These are phyloP conservation scores for Venturia asperata DNA, from an alignment of 2,329 filamentous ascomycete species.

Conservation along the genomic window DNA sequence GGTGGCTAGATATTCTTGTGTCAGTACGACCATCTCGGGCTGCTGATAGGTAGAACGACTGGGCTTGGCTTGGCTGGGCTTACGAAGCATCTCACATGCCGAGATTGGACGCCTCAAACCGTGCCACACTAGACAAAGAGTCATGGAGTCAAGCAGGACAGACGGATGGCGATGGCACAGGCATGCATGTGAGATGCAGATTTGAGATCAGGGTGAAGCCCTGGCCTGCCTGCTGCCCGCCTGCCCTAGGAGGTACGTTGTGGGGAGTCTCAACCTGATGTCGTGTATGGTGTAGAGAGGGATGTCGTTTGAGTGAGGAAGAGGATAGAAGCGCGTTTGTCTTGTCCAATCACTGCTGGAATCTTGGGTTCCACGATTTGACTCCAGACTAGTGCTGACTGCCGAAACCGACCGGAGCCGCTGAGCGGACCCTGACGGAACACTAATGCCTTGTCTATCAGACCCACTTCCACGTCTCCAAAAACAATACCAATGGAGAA, in stretches of 20 bases:
- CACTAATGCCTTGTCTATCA: no score
- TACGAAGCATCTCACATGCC: neutral
- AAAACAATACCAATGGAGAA: neutral
- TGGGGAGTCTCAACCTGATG: conserved; percentile 1
- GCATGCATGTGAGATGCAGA: neutral
- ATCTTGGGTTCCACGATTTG: no score
- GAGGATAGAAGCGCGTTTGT: neutral
- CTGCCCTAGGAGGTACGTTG: neutral
- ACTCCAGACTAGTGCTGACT: neutral
- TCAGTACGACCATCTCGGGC: neutral
- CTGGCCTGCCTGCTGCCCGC: neutral
- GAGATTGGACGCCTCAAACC: conserved; percentile 1
- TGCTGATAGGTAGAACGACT: neutral
- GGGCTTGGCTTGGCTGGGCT: neutral
- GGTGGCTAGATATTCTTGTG: neutral
- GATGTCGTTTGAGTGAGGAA: neutral
- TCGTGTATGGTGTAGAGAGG: neutral
- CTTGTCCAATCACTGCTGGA: neutral
- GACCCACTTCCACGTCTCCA: no score
- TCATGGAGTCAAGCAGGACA: neutral
- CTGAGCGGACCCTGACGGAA: no score
- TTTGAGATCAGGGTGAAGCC: neutral
- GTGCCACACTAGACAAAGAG: neutral
- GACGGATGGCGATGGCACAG: neutral
- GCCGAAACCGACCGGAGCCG: no score